Evolutionary conservation across 169 alveolate species (phyloP).

Genomic region (Plasmodium yoelii): DNA sequence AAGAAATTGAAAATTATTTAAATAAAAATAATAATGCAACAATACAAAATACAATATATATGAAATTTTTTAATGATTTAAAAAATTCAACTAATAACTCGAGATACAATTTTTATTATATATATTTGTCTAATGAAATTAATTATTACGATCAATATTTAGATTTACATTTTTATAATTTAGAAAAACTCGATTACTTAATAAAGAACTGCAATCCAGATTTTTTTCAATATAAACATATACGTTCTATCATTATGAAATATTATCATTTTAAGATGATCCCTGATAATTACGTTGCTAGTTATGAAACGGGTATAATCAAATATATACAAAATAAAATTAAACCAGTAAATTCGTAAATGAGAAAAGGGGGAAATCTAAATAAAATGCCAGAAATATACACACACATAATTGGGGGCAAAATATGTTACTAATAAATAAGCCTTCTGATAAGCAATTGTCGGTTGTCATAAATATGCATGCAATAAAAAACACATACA

Average conservation of each 20-base stretch:
- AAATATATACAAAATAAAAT: conserved; percentile 24
- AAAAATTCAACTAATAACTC: conserved; percentile 12
- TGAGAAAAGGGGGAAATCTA: neutral
- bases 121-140: conserved; percentile 43
- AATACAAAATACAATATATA: conserved; percentile 38
- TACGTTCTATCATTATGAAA: conserved; percentile 59
- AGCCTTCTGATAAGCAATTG: too few species aligned
- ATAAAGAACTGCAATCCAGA: conserved; percentile 31
- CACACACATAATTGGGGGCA: too few species aligned
- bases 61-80: conserved; percentile 49
- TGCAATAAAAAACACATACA: too few species aligned
- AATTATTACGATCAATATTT: conserved; percentile 61
- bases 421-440: too few species aligned
- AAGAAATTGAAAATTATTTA: conserved; percentile 43
- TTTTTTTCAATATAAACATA: conserved; percentile 64
- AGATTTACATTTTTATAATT: conserved; percentile 64
- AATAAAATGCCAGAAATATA: too few species aligned
- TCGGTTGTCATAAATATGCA: too few species aligned
- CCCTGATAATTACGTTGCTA: conserved; percentile 33
- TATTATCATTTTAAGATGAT: conserved; percentile 38
- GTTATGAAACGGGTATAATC: conserved; percentile 30
- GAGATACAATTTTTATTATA: conserved; percentile 32
- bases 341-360: conserved; percentile 9
- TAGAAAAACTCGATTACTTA: conserved; percentile 38
- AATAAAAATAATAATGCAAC: conserved; percentile 2